phyloP scores from a whole-genome alignment of 106 monocot species.

The Posidonia australis region DNA sequence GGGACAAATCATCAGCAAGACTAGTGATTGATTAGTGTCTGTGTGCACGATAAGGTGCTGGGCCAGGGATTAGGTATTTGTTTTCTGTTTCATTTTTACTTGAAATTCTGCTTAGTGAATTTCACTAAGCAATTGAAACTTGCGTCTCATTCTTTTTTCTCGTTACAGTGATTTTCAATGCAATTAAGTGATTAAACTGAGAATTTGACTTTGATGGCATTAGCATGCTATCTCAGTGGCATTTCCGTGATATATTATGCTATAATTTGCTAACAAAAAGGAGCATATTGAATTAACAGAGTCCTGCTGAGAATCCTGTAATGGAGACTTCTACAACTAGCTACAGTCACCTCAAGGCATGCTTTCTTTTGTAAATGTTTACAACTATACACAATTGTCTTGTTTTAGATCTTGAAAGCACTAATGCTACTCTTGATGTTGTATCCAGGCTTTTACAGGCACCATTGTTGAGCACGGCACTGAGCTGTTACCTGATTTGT shows the following conservation, averaged over 20 bases:
- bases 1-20: too few species aligned
- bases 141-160: background rate
- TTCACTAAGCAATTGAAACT: too few species aligned
- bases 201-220: background rate
- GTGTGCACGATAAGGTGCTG: too few species aligned
- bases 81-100: too few species aligned
- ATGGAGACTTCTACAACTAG: background rate
- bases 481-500: conserved; percentile 19
- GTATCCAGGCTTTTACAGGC: conserved; percentile 56
- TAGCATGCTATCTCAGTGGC: background rate
- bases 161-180: background rate
- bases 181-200: background rate
- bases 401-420: background rate
- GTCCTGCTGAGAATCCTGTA: background rate
- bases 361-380: conserved; percentile 1
- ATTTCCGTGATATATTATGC: background rate
- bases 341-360: conserved; percentile 2
- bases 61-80: too few species aligned
- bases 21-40: too few species aligned
- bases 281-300: background rate
- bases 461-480: conserved; percentile 48
- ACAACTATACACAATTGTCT: background rate
- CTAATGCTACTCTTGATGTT: background rate
- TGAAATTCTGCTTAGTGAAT: too few species aligned
- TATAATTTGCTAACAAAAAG: background rate